phyloP scores from a whole-genome alignment of 2,329 filamentous ascomycete species.

The Aspergillus caelatus region DNA sequence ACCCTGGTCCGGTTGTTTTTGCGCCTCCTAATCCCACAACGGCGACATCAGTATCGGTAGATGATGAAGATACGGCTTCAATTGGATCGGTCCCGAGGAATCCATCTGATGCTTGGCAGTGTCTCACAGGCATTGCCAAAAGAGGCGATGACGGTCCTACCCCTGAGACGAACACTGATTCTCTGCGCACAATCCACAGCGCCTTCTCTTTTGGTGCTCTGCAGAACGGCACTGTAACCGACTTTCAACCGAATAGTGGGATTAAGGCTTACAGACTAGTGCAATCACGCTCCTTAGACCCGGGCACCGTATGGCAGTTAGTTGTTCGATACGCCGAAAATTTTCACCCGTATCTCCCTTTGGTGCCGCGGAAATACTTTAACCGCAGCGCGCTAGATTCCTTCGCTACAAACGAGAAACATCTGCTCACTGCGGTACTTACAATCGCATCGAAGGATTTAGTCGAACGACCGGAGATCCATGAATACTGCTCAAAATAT shows the following conservation, averaged over 20 bases:
- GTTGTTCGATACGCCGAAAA: slow-evolving; percentile 63
- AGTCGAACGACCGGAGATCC: slow-evolving; percentile 64
- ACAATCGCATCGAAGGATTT: slow-evolving; percentile 73
- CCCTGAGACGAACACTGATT: slow-evolving; percentile 25
- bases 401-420: slow-evolving; percentile 64
- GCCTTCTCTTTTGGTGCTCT: slow-evolving; percentile 29
- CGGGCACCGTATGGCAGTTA: slow-evolving; percentile 55
- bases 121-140: slow-evolving; percentile 49
- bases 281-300: slow-evolving; percentile 49
- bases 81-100: slow-evolving; percentile 49
- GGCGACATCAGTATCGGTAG: slow-evolving; percentile 28
- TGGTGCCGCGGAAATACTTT: slow-evolving; percentile 65
- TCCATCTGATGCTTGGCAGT: slow-evolving; percentile 53
- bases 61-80: slow-evolving; percentile 45
- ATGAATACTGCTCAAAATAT: slow-evolving; percentile 67
- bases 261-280: slow-evolving; percentile 48
- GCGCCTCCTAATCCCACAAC: slow-evolving; percentile 35
- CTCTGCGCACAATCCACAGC: slow-evolving; percentile 25
- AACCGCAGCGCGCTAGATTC: slow-evolving; percentile 56
- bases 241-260: slow-evolving; percentile 33
- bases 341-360: slow-evolving; percentile 71
- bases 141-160: slow-evolving; percentile 32
- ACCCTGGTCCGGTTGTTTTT: slow-evolving; percentile 39
- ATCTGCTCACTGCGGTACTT: slow-evolving; percentile 70
- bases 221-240: slow-evolving; percentile 29